Base-by-base conservation (phyloP, 345 rosid species). In the Syzygium jambos region DNA sequence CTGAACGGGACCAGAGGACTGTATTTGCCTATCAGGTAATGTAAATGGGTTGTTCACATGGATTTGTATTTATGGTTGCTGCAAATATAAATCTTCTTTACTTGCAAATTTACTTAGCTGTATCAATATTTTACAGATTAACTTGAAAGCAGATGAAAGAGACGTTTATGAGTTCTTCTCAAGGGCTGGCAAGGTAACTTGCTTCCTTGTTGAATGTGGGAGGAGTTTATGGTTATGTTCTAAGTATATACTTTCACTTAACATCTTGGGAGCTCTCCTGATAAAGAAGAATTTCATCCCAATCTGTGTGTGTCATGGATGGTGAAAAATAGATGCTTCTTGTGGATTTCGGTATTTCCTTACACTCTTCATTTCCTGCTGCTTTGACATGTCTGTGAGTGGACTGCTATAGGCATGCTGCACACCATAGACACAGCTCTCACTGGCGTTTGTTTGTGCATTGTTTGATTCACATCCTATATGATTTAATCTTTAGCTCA, bases 1-100 rank as follows among this genome's bases (percentile, higher is more conserved):
- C 99, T 87, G 99, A 98, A 89, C 93, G 99, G 65, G 99, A 98
- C 90, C 99, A 98, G 93, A 95, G 99, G 91, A 98, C 99, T 53
- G 99, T 98, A 51, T 96, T 98, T 93, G 98, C 98, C 38, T 98
- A 96, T 93, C 99, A 98, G 97, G 99, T 98, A 86, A 89, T n/a
- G 30, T 55, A 86, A 46, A 27, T 85, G 38, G 53, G 38, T 84
- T 82, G 22, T 63, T 56, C 52, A 43, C 56, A 49, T 87, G 51
- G 13, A n/a, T 78, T 89, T 88, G 55, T 61, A 30, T 51, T 38
- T 55, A 52, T 41, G 27, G n/a, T 19, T 84, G 88, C 41, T 85
- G 23, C 59, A 3, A 6, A 78, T 85, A 29, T 59, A 53, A 38
- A 25, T 73, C 80, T 34, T 73, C 80, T 73, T 73, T 34, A 73